These are phyloP conservation scores for Arabis hirsuta DNA, from an alignment of 345 rosid genomes.

Conservation along the genomic window DNA sequence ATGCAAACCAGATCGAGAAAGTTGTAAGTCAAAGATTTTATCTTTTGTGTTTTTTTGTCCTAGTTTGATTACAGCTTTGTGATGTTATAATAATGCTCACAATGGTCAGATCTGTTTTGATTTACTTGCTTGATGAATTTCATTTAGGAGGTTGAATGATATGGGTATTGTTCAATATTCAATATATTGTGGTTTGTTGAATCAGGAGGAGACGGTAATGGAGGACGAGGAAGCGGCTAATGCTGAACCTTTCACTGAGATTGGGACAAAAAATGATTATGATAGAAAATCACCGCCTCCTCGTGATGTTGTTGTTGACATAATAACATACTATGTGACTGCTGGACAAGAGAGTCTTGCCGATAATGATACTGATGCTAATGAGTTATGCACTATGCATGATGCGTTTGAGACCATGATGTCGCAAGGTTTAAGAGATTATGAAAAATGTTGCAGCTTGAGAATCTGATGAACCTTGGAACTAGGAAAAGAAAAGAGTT, in stretches of 20 bases:
- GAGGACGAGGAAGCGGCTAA: background rate
- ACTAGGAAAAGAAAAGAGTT: constrained; percentile 18
- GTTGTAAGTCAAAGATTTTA: constrained; percentile 16
- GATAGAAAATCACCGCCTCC: background rate
- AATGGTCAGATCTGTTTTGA: background rate
- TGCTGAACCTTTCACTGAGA: constrained; percentile 13
- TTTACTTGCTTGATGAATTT: no score
- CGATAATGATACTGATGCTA: background rate
- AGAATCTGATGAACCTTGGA: constrained; percentile 29
- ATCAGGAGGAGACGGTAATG: constrained; percentile 12
- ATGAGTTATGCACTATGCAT: constrained; percentile 7
- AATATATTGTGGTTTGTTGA: background rate
- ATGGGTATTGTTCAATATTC: background rate
- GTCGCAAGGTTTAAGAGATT: constrained; percentile 20
- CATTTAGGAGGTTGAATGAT: background rate
- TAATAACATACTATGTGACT: background rate
- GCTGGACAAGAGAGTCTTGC: constrained; percentile 26
- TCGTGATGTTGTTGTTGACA: background rate
- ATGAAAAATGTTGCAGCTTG: constrained; percentile 10
- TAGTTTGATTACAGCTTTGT: no score
- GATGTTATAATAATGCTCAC: background rate
- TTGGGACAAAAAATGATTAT: background rate
- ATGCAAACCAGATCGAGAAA: background rate
- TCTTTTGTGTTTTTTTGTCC: no score
- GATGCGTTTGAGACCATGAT: constrained; percentile 37